phyloP scores from a whole-genome alignment of 345 rosid species.

The Eucalyptus curtisii region DNA sequence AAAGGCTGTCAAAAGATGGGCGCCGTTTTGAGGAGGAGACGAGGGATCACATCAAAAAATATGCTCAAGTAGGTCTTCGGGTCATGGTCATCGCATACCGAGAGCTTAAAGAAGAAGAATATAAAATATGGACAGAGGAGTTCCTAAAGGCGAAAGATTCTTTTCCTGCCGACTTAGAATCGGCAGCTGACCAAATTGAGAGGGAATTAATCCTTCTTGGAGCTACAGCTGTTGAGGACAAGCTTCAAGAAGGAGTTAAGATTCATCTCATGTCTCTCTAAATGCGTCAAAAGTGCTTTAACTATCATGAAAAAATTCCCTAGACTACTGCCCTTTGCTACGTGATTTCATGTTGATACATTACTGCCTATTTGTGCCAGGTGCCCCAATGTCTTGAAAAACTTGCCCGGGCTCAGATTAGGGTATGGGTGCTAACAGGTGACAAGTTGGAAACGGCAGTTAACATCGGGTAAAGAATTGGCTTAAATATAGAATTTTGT shows the following conservation, averaged over 20 bases:
- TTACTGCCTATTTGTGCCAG: constrained; percentile 12
- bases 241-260: constrained; percentile 78
- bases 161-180: constrained; percentile 39
- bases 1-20: constrained; percentile 54
- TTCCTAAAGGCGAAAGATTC: constrained; percentile 46
- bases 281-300: not conserved
- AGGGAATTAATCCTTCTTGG: constrained; percentile 75
- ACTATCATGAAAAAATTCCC: not conserved
- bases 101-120: constrained; percentile 54
- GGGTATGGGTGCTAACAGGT: constrained; percentile 87
- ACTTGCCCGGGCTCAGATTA: constrained; percentile 68
- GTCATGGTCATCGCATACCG: constrained; percentile 69
- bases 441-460: constrained; percentile 91
- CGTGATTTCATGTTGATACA: not conserved
- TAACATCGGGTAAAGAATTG: constrained; percentile 65
- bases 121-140: constrained; percentile 40
- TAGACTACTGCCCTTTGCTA: not conserved
- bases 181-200: constrained; percentile 56
- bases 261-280: not conserved
- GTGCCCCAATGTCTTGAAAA: constrained; percentile 70
- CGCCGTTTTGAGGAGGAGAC: constrained; percentile 36
- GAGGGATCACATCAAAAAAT: constrained; percentile 37
- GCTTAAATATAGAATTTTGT: not conserved
- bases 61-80: constrained; percentile 75
- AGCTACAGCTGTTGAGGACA: constrained; percentile 93